Conservation (phyloP, 768 basidiomycete genomes). For the Daedaleopsis nitida region DNA sequence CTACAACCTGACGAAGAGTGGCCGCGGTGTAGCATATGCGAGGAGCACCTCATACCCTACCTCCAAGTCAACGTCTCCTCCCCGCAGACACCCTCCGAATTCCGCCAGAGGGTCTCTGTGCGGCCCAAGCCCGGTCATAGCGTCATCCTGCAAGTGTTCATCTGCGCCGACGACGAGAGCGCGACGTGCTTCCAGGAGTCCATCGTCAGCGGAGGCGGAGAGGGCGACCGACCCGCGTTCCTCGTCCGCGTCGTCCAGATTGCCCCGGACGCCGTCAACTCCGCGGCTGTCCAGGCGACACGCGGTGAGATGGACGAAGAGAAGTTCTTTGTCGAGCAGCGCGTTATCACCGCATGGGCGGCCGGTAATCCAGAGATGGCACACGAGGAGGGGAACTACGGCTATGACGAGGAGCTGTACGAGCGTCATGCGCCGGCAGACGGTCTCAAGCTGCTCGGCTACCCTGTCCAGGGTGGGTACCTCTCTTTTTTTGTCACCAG, state of each 20-base stretch:
- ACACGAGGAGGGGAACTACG: neutral
- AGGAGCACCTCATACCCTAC: conserved; percentile 9
- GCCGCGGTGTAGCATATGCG: conserved; percentile 11
- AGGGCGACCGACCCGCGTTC: conserved; percentile 5
- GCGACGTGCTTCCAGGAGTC: conserved; percentile 11
- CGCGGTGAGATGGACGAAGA: conserved; percentile 7
- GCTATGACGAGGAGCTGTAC: neutral
- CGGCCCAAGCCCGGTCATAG: neutral
- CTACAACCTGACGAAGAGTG: conserved; percentile 4
- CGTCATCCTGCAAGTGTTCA: conserved; percentile 10
- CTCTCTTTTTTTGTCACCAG: no score
- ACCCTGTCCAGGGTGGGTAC: conserved; percentile 4
- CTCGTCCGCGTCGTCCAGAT: conserved; percentile 12
- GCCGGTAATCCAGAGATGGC: conserved; percentile 5
- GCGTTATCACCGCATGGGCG: conserved; percentile 2
- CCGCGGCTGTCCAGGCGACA: neutral
- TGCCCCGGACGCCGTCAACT: neutral
- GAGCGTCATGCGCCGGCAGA: conserved; percentile 5
- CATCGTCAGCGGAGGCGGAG: neutral
- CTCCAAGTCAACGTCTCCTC: conserved; percentile 14
- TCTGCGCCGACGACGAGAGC: conserved; percentile 8
- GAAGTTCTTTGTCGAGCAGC: conserved; percentile 2
- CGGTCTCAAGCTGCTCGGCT: conserved; percentile 13
- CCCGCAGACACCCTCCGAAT: conserved; percentile 5
- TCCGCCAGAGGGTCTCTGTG: conserved; percentile 3